phyloP scores from a whole-genome alignment of 164 flowering plant species.

The Macadamia tetraphylla region DNA sequence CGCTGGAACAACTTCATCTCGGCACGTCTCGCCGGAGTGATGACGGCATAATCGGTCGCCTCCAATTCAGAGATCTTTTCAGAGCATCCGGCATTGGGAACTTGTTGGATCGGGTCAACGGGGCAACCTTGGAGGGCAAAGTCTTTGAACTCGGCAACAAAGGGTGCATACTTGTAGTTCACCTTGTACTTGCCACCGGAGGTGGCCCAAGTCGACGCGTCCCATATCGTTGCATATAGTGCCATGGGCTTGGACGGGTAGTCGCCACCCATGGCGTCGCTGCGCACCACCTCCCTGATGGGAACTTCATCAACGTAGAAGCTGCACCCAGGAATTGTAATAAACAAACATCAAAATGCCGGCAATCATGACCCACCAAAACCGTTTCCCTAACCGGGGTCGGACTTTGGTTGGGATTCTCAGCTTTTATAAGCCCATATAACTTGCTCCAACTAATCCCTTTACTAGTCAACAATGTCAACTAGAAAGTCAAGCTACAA shows the following conservation, averaged over 20 bases:
- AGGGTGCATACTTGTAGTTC: constrained; percentile 70
- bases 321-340: constrained; percentile 26
- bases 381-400: too few species aligned
- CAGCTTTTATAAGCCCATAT: too few species aligned
- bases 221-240: constrained; percentile 94
- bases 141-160: constrained; percentile 58
- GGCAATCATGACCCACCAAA: too few species aligned
- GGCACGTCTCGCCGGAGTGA: constrained; percentile 40
- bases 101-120: constrained; percentile 47
- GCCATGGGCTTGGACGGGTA: constrained; percentile 96
- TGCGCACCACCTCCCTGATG: constrained; percentile 59
- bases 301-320: constrained; percentile 91
- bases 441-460: too few species aligned
- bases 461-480: too few species aligned
- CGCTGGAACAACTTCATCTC: constrained; percentile 56
- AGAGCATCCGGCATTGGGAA: constrained; percentile 22
- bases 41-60: constrained; percentile 28
- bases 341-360: too few species aligned
- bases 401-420: too few species aligned
- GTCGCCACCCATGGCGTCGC: constrained; percentile 70
- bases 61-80: constrained; percentile 20
- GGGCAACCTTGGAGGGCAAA: constrained; percentile 67
- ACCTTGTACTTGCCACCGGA: constrained; percentile 73
- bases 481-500: too few species aligned
- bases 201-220: constrained; percentile 94